Evolutionary conservation across 352 stramenopile species (phyloP).

Genomic region (Globisporangium carolinianum): DNA sequence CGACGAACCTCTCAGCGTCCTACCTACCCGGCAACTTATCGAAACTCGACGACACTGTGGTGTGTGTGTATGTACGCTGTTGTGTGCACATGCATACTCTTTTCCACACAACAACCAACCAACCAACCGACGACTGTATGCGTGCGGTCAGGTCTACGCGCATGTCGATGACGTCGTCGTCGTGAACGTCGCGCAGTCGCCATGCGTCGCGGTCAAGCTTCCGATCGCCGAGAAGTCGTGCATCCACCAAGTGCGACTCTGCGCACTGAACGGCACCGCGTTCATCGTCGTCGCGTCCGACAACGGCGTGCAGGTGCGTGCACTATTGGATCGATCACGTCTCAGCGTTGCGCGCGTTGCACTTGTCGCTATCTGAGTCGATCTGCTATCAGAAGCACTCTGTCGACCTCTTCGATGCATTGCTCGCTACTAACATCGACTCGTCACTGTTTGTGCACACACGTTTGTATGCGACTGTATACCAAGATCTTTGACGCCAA

Average conservation of each 20-base stretch:
- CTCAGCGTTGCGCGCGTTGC: too few relatives aligned
- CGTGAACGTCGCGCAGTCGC: slow-evolving; percentile 33
- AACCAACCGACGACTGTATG: not conserved
- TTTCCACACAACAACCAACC: not conserved
- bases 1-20: slow-evolving; percentile 33
- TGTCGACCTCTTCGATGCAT: too few relatives aligned
- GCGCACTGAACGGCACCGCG: slow-evolving; percentile 26
- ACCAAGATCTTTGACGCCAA: slow-evolving; percentile 57
- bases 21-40: slow-evolving; percentile 56
- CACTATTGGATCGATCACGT: too few relatives aligned
- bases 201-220: slow-evolving; percentile 32
- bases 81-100: not conserved
- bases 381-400: too few relatives aligned
- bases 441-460: too few relatives aligned
- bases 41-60: slow-evolving; percentile 33
- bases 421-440: too few relatives aligned
- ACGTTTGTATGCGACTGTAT: not conserved
- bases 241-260: slow-evolving; percentile 64
- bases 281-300: slow-evolving; percentile 66
- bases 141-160: slow-evolving; percentile 27
- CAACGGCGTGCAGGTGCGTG: slow-evolving; percentile 41
- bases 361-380: too few relatives aligned
- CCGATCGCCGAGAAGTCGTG: slow-evolving; percentile 38
- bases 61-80: slow-evolving; percentile 9
- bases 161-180: slow-evolving; percentile 38